These are phyloP conservation scores for Ceratobasidium sp. DNA, from an alignment of 1,284 basidiomycete species.

Conservation along the genomic window DNA sequence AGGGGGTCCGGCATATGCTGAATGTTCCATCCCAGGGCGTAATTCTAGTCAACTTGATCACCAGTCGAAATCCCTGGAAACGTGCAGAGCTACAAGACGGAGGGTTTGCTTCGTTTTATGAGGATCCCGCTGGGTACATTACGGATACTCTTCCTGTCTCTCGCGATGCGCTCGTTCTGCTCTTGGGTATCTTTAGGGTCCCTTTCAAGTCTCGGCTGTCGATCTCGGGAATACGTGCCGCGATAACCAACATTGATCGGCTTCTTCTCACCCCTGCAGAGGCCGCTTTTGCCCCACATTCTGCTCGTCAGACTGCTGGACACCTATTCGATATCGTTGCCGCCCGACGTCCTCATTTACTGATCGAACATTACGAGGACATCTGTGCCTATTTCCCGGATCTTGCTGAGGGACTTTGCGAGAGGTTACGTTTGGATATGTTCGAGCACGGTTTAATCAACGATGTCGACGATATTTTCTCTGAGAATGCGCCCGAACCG, in stretches of 20 bases:
- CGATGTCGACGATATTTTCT: conserved; percentile 14
- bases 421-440: conserved; percentile 1
- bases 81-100: conserved; percentile 55
- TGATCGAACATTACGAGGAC: conserved; percentile 31
- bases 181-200: conserved; percentile 6
- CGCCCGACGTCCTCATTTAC: conserved; percentile 18
- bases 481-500: neutral
- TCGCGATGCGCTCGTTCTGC: neutral
- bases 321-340: conserved; percentile 10
- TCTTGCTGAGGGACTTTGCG: conserved; percentile 10
- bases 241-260: neutral
- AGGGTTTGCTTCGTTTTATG: conserved; percentile 4
- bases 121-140: conserved; percentile 10
- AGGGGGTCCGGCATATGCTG: conserved; percentile 43
- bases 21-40: conserved; percentile 58
- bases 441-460: conserved; percentile 20
- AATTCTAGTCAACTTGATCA: conserved; percentile 89
- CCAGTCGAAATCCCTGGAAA: conserved; percentile 87
- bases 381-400: conserved; percentile 24
- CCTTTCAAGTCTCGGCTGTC: neutral
- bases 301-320: neutral
- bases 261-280: conserved; percentile 12
- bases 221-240: conserved; percentile 3
- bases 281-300: conserved; percentile 4
- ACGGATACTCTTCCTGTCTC: conserved; percentile 13